Evolutionary conservation across 306 rosid genomes (phyloP).

Genomic region (Malus orientalis): DNA sequence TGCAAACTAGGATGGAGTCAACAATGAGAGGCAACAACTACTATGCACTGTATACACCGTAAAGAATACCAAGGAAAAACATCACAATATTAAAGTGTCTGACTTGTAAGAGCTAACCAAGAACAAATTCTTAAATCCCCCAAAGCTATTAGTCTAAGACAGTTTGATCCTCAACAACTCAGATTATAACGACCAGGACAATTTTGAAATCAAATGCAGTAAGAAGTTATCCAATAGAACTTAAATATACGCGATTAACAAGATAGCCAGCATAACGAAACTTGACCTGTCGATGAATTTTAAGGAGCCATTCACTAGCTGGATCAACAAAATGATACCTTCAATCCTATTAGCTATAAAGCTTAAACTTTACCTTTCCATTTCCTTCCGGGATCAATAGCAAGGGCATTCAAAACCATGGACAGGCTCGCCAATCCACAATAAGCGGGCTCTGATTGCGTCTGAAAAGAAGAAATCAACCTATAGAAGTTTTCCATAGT

Average conservation of each 20-base stretch:
- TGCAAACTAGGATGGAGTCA: not conserved
- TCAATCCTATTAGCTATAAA: not conserved
- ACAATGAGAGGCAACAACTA: not conserved
- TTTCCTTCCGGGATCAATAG: slow-evolving; percentile 90
- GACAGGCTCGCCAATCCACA: slow-evolving; percentile 93
- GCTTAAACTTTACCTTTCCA: slow-evolving; percentile 62
- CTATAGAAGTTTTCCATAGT: slow-evolving; percentile 86
- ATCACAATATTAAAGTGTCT: not conserved
- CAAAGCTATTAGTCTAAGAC: not conserved
- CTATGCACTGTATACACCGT: not conserved
- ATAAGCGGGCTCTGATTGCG: slow-evolving; percentile 87
- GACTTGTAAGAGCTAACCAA: not conserved
- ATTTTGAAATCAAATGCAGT: not conserved
- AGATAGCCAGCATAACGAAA: not conserved
- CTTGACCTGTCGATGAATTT: not conserved
- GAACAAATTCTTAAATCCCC: not conserved
- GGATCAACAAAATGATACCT: not conserved
- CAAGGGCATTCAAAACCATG: slow-evolving; percentile 89
- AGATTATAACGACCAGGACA: not conserved
- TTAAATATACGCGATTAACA: not conserved
- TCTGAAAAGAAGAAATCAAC: slow-evolving; percentile 74
- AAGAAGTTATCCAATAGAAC: not conserved
- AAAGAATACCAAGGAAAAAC: not conserved
- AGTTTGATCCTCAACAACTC: not conserved
- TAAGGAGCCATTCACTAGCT: not conserved